Base-by-base conservation (phyloP, 495 filamentous ascomycete species). In the Tricharina praecox region DNA sequence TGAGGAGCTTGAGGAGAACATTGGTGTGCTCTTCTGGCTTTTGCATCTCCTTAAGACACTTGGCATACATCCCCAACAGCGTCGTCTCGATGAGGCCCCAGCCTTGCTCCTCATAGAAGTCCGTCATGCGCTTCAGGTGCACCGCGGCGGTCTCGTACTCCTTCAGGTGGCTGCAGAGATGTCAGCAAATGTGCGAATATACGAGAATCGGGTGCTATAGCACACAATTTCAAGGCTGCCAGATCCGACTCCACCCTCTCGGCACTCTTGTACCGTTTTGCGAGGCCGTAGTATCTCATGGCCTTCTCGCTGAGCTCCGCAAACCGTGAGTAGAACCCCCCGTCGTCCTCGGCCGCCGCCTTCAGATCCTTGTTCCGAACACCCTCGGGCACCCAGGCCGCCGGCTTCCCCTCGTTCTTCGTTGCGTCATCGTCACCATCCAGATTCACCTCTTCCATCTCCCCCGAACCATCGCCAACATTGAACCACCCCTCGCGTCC, bases 31-130 rank as follows among this genome's bases (percentile, higher is more conserved):
- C 88, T 35, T 88, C 82, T 49, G 74, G 73, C 15, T 74, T 72
- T 34, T 78, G 64, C 16, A 94, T 70, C 55, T 82, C 69, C 57
- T 84, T 81, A 40, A 96, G 70, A 63, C 85, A 95, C 28, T 74
- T 74, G 2, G 85, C 77, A 60, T 92, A 85, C 70, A 95, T 78
- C 41, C 82, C 72, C 23, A 97, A 68, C 73, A 93, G 82, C 1
- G 75, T 77, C 9, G 81, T 71, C 58, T 94, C 85, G 10, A 94
- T 67, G 3, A 79, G 63, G 34, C 69, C 74, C 90, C 90, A 97
- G 13, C 78, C 71, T 52, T 74, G 76, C 41, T 79, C 79, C 0
- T 78, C 81, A 58, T 90, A 95, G 53, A 84, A 81, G 1, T 84
- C 79, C 5, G 81, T 79, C 47, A 87, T 73, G n/a, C 76, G 71